Base-by-base conservation (phyloP, 495 filamentous ascomycete genomes). In the Evansstolkia leycettana region DNA sequence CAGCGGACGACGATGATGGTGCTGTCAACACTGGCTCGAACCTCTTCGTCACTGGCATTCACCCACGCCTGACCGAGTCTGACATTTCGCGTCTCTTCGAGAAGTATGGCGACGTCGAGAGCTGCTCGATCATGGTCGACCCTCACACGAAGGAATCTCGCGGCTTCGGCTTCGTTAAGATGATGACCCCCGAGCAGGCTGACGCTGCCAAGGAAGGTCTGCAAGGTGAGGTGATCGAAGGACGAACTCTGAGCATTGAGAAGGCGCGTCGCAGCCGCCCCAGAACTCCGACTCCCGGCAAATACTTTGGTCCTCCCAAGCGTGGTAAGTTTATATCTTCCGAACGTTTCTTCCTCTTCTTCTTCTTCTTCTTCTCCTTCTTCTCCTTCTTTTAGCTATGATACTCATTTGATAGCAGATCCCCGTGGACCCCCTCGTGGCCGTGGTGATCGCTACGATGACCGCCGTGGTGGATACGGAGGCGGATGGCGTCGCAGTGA, bases 101-200 rank as follows among this genome's bases (percentile, higher is more conserved):
- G 64, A 99, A 96, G 64, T 96, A 94, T 47, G 90, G 90, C 46
- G 83, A 89, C 56, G 90, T 99, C 23, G 89, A 95, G 64, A 95
- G 92, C 65, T 95, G 88, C 67, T 90, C 94, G 47, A 99, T 99
- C 70, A 96, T 99, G 92, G 71, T 87, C 50, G 92, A 96, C 56
- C 90, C 90, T 37, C 92, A 96, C 59, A 88, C 82, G 46, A 88
- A 93, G 65, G 92, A 96, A 62, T 94, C 87, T 44, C 92, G 90
- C 68, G 90, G 90, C 47, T 99, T 99, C 46, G 90, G 92, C 37
- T 99, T 99, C 66, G 92, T 99, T 55, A 96, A 96, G 70, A 95
- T 96, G 88, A 75, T 80, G 27, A 93, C 84, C 39, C 71, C 80
- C 18, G 89, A 96, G 39, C 80, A 88, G 56, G 90, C 90, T 34